Evolutionary conservation across 179 eudicot genomes (phyloP).

Genomic region (Spergularia azorica): DNA sequence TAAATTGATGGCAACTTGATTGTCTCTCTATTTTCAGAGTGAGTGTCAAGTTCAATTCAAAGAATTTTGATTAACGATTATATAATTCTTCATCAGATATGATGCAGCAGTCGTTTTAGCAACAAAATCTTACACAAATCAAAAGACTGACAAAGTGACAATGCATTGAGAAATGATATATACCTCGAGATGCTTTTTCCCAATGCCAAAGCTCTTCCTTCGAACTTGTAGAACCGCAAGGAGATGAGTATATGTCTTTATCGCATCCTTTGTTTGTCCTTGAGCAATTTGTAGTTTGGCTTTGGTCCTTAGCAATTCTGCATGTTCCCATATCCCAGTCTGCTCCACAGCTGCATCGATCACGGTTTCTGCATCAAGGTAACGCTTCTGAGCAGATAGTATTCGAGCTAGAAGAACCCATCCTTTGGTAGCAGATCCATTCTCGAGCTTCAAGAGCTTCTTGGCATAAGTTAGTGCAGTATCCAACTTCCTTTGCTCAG

Average conservation of each 20-base stretch:
- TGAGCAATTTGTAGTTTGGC: constrained; percentile 76
- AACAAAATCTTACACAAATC: neutral
- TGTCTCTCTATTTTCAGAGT: too few relatives aligned
- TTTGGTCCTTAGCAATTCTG: constrained; percentile 70
- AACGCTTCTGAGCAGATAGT: constrained; percentile 79
- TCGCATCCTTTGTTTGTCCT: constrained; percentile 58
- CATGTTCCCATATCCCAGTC: constrained; percentile 90
- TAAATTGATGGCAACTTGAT: too few relatives aligned
- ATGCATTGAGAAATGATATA: neutral
- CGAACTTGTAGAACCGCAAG: constrained; percentile 87
- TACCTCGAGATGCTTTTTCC: constrained; percentile 35
- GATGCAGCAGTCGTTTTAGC: too few relatives aligned
- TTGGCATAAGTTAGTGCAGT: constrained; percentile 67
- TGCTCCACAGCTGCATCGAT: constrained; percentile 84
- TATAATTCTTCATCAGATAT: too few relatives aligned
- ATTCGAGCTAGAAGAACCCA: constrained; percentile 82
- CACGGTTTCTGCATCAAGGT: constrained; percentile 74
- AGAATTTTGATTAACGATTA: too few relatives aligned
- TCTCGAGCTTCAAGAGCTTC: constrained; percentile 61
- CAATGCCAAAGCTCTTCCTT: constrained; percentile 44
- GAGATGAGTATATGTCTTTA: constrained; percentile 69
- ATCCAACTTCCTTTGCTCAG: constrained; percentile 81
- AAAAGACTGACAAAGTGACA: neutral
- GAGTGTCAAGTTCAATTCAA: too few relatives aligned
- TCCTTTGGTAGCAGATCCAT: constrained; percentile 66